Evolutionary conservation across 2,329 filamentous ascomycete species (phyloP), one percentile per base, ranked within the genome.

Genomic region (Metarhizium anisopliae): DNA sequence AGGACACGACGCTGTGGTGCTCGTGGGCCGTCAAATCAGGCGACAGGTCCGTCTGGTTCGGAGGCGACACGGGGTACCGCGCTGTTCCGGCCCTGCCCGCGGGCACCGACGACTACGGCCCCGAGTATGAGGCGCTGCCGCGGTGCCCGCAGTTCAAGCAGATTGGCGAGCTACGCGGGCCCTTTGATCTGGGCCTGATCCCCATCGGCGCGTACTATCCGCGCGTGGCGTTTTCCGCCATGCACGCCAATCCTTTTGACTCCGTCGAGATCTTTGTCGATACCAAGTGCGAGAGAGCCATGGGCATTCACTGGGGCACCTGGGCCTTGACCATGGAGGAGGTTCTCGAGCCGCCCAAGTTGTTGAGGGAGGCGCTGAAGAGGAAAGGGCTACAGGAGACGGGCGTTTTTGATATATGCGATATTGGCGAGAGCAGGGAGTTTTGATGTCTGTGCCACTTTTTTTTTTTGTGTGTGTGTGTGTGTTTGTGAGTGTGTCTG

Each of bases 231-330:
- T 92, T 94, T 77, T 90, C 85, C 50, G 75, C 84, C 20, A 85
- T 95, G 79, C 93, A 97, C 68, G 87, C 89, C 7, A 89, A 95
- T 67, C 93, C 93, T 0, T 85, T 84, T 61, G 93, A 97, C 67
- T 82, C 86, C 0, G 91, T 96, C 42, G 90, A 94, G 64, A 96
- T 97, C 62, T 96, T 96, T 70, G 70, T 77, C 6, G 92, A 96
- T 63, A 95, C 90, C 1, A 80, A 80, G 62, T 96, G 92, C 74
- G 77, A 81, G 63, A 77, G 74, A 18, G 92, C 91, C 25, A 78
- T 96, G 74, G 92, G 83, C 2, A 96, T 96, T 63, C 93, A 96
- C 67, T 96, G 92, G 91, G 92, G 91, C 2, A 86, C 88, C 0
- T 96, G 92, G 90, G 85, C 89, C 0, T 71, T 96, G 62, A 96